phyloP scores from a whole-genome alignment of 1,139 yeast genomes.

The Candida glucosophila region DNA sequence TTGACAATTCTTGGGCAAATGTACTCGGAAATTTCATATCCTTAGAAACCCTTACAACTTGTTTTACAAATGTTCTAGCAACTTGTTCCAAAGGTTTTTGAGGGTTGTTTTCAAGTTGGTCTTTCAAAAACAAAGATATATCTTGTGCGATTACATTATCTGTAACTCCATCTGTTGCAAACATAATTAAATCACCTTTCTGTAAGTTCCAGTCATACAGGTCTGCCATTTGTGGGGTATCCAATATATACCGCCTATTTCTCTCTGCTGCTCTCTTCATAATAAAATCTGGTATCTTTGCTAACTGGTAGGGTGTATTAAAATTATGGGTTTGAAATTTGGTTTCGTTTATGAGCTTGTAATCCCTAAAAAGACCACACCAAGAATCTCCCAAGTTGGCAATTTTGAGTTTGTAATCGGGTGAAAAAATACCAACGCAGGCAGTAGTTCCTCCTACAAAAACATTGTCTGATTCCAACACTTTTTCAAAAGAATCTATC shows the following conservation, averaged over 20 bases:
- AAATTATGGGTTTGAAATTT: conserved; percentile 78
- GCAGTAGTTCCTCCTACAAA: conserved; percentile 96
- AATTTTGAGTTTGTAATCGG: conserved; percentile 43
- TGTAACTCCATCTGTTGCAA: conserved; percentile 91
- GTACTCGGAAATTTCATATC: conserved; percentile 76
- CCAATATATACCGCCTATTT: conserved; percentile 55
- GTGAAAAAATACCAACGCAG: conserved; percentile 67
- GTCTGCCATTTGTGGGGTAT: conserved; percentile 45
- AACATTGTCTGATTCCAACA: conserved; percentile 49
- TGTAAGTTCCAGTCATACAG: conserved; percentile 42
- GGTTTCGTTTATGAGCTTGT: conserved; percentile 57
- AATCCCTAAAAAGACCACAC: conserved; percentile 75
- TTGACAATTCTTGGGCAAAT: conserved; percentile 72
- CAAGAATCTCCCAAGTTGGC: conserved; percentile 94
- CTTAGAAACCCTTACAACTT: conserved; percentile 62
- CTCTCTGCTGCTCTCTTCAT: conserved; percentile 45
- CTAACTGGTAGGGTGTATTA: conserved; percentile 86
- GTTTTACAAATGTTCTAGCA: conserved; percentile 52
- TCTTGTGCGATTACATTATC: conserved; percentile 77
- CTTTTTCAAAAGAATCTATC: conserved; percentile 42
- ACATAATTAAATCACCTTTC: conserved; percentile 65
- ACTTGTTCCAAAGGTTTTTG: conserved; percentile 22
- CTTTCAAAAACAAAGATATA: conserved; percentile 52
- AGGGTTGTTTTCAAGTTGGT: conserved; percentile 22
- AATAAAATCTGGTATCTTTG: conserved; percentile 68